phyloP scores from a whole-genome alignment of 208 protist genomes.

The Wallacemonas sp. region DNA sequence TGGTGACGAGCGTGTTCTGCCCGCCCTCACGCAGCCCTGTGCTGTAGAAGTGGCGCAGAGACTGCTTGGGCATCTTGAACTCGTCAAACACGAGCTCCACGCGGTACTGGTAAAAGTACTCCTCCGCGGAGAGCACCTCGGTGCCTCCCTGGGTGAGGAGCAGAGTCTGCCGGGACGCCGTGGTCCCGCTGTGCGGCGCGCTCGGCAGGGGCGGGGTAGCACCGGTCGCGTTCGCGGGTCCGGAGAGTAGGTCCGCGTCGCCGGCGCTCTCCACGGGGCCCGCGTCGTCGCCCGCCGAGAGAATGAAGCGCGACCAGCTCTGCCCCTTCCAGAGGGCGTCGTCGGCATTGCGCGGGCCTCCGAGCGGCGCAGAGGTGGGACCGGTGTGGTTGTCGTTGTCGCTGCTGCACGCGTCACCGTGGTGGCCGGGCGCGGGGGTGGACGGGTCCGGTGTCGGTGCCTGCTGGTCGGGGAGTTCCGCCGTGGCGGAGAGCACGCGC shows the following conservation, averaged over 20 bases:
- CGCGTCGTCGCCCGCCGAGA: neutral
- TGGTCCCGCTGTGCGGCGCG: neutral
- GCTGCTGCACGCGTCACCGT: too few relatives aligned
- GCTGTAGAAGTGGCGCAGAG: slow-evolving; percentile 64
- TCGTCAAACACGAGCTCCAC: slow-evolving; percentile 65
- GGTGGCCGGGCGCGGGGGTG: too few relatives aligned
- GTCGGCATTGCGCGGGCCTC: slow-evolving; percentile 11
- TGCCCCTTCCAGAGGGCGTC: slow-evolving; percentile 18
- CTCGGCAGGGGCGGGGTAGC: slow-evolving; percentile 7
- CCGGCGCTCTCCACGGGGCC: neutral
- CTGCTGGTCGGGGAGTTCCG: too few relatives aligned
- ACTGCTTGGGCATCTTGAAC: slow-evolving; percentile 60
- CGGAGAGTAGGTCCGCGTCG: neutral
- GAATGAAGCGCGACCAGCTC: slow-evolving; percentile 30
- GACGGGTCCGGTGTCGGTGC: too few relatives aligned
- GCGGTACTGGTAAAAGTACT: slow-evolving; percentile 31
- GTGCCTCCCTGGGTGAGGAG: slow-evolving; percentile 8
- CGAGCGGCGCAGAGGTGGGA: neutral
- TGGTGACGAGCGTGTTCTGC: slow-evolving; percentile 58
- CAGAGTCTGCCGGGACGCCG: neutral
- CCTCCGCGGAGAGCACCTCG: slow-evolving; percentile 23
- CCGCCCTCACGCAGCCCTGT: slow-evolving; percentile 29
- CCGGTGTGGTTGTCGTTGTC: too few relatives aligned
- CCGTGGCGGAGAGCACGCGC: slow-evolving; percentile 5
- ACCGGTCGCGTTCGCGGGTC: slow-evolving; percentile 8